phyloP scores from a whole-genome alignment of 2,329 filamentous ascomycete species.

The Diatrype stigma region DNA sequence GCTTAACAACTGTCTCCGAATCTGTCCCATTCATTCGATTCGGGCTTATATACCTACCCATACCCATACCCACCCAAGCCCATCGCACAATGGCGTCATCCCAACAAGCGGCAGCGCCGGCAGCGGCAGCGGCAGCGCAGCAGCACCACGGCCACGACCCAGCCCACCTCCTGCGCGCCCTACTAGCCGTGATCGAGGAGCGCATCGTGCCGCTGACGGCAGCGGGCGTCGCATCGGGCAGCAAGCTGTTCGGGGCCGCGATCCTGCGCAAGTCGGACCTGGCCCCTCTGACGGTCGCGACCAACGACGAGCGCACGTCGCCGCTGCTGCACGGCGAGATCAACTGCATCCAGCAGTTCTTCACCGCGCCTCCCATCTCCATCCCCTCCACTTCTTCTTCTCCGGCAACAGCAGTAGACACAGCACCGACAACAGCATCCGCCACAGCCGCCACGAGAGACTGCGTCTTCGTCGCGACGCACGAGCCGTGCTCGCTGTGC shows the following conservation, averaged over 20 bases:
- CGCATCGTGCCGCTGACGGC: conserved; percentile 48
- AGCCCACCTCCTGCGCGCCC: conserved; percentile 30
- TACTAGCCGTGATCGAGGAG: conserved; percentile 40
- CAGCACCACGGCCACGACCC: conserved; percentile 20
- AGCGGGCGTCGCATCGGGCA: conserved; percentile 45
- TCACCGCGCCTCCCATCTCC: conserved; percentile 32
- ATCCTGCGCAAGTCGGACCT: conserved; percentile 43
- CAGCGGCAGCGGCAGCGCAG: too few species aligned
- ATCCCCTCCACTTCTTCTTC: conserved; percentile 15
- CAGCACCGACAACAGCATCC: background rate
- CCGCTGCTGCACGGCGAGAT: conserved; percentile 57
- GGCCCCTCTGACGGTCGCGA: conserved; percentile 43
- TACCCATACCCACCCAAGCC: too few species aligned
- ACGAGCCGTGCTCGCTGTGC: conserved; percentile 56
- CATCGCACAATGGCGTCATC: too few species aligned
- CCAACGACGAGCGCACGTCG: conserved; percentile 52
- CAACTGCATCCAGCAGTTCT: conserved; percentile 58
- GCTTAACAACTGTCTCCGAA: too few species aligned
- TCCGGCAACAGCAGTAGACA: background rate
- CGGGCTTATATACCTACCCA: too few species aligned
- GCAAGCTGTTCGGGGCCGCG: conserved; percentile 54
- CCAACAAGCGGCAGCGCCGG: too few species aligned
- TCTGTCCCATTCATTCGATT: too few species aligned
- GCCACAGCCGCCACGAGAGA: conserved; percentile 38
- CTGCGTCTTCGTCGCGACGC: conserved; percentile 55